These are phyloP conservation scores for Candida alai DNA, from an alignment of 805 yeast genomes.

Conservation along the genomic window DNA sequence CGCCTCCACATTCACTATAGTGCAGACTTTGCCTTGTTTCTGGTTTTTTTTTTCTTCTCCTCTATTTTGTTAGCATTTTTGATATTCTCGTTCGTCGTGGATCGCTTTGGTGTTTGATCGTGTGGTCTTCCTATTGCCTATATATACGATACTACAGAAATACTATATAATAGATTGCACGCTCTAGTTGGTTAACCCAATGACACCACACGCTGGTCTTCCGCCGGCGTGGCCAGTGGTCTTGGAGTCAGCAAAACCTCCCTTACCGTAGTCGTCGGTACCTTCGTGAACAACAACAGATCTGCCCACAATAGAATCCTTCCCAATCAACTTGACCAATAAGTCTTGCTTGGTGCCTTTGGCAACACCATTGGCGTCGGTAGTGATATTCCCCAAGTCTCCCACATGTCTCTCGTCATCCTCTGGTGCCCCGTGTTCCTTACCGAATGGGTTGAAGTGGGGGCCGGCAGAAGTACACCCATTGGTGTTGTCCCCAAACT, in stretches of 20 bases:
- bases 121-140: too few relatives aligned
- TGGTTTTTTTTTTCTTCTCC: too few relatives aligned
- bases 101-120: too few relatives aligned
- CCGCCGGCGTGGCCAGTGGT: conserved; percentile 98
- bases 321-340: conserved; percentile 79
- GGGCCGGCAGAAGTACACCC: conserved; percentile 99
- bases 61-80: too few relatives aligned
- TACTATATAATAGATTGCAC: too few relatives aligned
- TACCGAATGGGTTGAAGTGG: conserved; percentile 86
- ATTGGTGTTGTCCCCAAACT: conserved; percentile 98
- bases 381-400: conserved; percentile 90
- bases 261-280: conserved; percentile 90
- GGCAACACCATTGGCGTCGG: conserved; percentile 87
- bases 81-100: too few relatives aligned
- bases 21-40: too few relatives aligned
- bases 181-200: conserved; percentile 64
- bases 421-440: conserved; percentile 89
- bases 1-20: too few relatives aligned
- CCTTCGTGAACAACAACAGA: conserved; percentile 94
- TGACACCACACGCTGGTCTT: conserved; percentile 98
- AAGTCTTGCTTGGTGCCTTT: conserved; percentile 82
- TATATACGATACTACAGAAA: too few relatives aligned
- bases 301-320: conserved; percentile 87
- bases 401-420: conserved; percentile 85
- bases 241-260: conserved; percentile 85